phyloP scores from a whole-genome alignment of 352 stramenopile species.

The Pythium insidiosum region DNA sequence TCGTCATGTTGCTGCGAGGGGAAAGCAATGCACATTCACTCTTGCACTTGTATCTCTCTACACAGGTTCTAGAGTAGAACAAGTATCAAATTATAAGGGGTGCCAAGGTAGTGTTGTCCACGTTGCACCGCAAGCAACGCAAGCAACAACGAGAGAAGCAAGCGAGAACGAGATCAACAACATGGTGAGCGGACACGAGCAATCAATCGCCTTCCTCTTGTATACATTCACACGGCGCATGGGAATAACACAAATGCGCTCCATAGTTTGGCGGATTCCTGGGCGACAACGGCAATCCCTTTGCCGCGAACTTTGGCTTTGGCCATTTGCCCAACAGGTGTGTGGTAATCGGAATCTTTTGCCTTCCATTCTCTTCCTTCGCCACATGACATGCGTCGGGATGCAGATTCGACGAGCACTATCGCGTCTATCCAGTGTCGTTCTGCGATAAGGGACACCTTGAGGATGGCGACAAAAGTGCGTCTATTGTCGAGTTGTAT shows the following conservation, averaged over 20 bases:
- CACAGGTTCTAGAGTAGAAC: conserved; percentile 3
- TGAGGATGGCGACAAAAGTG: conserved; percentile 88
- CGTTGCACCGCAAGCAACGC: too few relatives aligned
- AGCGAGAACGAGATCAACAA: conserved; percentile 4
- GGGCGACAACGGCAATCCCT: conserved; percentile 65
- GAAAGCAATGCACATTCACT: not conserved
- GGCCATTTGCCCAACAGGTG: conserved; percentile 67
- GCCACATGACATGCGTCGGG: too few relatives aligned
- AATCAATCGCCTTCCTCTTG: not conserved
- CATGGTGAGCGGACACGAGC: too few relatives aligned
- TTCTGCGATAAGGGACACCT: conserved; percentile 84
- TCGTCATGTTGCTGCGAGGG: not conserved
- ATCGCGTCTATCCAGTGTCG: conserved; percentile 81
- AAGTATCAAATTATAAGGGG: too few relatives aligned
- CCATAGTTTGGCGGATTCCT: conserved; percentile 66
- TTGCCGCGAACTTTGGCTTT: conserved; percentile 76
- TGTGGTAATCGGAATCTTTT: not conserved
- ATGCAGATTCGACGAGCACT: conserved; percentile 81
- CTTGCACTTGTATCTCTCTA: conserved; percentile 4
- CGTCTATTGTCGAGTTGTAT: too few relatives aligned
- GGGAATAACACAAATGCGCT: too few relatives aligned
- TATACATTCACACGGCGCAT: not conserved
- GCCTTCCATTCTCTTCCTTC: not conserved
- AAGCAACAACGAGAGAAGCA: conserved; percentile 10
- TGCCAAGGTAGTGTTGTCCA: conserved; percentile 1